Percentiles rank a stretch among this genome's conserved stretches.
These are phyloP conservation scores for Blastobotrys niveus DNA, from an alignment of 1,139 yeast species.

Conservation along the genomic window DNA sequence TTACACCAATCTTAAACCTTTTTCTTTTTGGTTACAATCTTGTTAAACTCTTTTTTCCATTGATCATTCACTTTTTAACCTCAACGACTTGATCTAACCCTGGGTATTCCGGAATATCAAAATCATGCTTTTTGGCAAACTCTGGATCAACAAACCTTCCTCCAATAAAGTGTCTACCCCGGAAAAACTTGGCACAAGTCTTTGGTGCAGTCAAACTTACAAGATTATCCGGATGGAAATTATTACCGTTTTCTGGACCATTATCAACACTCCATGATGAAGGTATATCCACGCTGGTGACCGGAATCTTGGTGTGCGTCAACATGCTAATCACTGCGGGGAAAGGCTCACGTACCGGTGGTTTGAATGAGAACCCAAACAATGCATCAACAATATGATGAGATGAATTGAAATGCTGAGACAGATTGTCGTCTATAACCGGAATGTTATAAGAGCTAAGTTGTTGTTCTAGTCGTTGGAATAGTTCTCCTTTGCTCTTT, in stretches of 20 bases:
- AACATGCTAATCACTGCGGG: slow-evolving; percentile 50
- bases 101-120: slow-evolving; percentile 52
- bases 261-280: slow-evolving; percentile 95
- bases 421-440: slow-evolving; percentile 36
- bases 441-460: slow-evolving; percentile 50
- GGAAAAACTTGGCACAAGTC: slow-evolving; percentile 61
- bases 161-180: slow-evolving; percentile 68
- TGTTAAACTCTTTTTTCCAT: too few relatives aligned
- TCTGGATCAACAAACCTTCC: slow-evolving; percentile 71
- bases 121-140: slow-evolving; percentile 68
- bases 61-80: slow-evolving; percentile 11
- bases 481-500: slow-evolving; percentile 35
- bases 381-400: slow-evolving; percentile 68
- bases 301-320: slow-evolving; percentile 42
- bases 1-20: too few relatives aligned
- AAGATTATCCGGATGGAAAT: slow-evolving; percentile 53
- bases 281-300: slow-evolving; percentile 84
- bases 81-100: slow-evolving; percentile 48
- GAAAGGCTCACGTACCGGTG: slow-evolving; percentile 83
- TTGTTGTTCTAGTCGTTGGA: slow-evolving; percentile 48
- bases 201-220: slow-evolving; percentile 92
- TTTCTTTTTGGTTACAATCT: too few relatives aligned
- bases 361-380: slow-evolving; percentile 89
- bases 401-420: slow-evolving; percentile 27
- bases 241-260: slow-evolving; percentile 53